Evolutionary conservation across 1,139 yeast genomes (phyloP), one percentile per base, ranked within the genome.

Genomic region (Candida glucosophila): DNA sequence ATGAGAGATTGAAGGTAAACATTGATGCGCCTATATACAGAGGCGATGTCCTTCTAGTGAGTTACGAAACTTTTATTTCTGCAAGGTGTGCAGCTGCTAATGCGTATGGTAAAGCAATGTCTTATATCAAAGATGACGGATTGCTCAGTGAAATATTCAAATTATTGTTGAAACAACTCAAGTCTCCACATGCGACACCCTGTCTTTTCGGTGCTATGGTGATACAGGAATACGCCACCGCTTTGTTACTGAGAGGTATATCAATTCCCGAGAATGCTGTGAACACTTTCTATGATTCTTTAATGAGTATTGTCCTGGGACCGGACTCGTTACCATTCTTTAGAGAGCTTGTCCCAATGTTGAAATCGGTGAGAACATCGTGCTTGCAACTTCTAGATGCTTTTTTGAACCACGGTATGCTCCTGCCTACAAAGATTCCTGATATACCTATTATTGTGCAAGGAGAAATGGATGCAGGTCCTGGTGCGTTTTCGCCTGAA

Each of bases 391-490:
- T 92, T 28, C 73, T 86, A 39, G 77, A 77, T 32, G 76, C 81
- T 2, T 85, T 88, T 49, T 69, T 77, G 17, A 86, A 78, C 25
- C 68, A 67, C 16, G 95, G 92, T 5, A 79, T 79, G 49, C 52
- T 86, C 10, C 63, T 92, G 2, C 72, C 77, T n/a, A 66, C 73
- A 20, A 83, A 81, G 47, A 54, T 86, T 9, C 96, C 96, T 1
- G 81, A 75, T 31, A 53, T 92, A 17, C 93, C 98, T 0, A 77
- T 85, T 5, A 77, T 88, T 11, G 95, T 88, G 4, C 92, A 85
- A 49, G 98, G 98, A 18, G 98, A 90, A 47, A 65, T 77, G 2
- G 95, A 83, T 35, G 95, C 97, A 4, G 97, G 96, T 1, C 88
- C 95, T 1, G 88, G 79, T 39, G 97, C 97, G 0, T 92, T 92